Evolutionary conservation across 2,329 filamentous ascomycete species (phyloP), one percentile per base, ranked within the genome.

Genomic region (Colletotrichum paranaense): DNA sequence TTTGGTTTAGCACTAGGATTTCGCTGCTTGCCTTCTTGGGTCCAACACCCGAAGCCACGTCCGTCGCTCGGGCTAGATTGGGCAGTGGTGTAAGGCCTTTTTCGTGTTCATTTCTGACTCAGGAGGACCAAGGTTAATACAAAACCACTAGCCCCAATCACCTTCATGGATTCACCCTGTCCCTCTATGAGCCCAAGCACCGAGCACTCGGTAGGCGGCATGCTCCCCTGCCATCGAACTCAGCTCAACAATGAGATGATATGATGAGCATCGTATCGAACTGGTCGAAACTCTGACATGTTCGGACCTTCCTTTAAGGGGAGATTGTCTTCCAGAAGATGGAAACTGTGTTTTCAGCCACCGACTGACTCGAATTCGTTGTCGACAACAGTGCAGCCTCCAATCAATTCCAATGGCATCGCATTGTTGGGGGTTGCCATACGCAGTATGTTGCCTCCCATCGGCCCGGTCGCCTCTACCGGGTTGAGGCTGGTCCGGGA

Each of bases 61-160:
- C 16, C 22, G 46, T 62, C 38, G 71, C 71, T 70, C 56, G 70
- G 70, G 38, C 67, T 62, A 35, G 24, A 30, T 70, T 9, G 55
- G 59, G 46, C 67, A 38, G 19, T 46, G 32, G 22, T n/a, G 42
- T 35, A 11, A 65, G 22, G 6, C 38, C 35, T 14, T 12, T 59
- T 62, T 38, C 46, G 56, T 73, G 35, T 52, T 16, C 24, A 19
- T 62, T 56, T 62, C 71, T 71, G 71, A 70, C 46, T 73, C 71
- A 22, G 46, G 55, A 55, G 46, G 38, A 22, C 67, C 53, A 42
- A 57, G 32, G 24, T 55, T 22, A 53, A 73, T 49, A 52, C 67
- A 70, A 73, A 71, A 73, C 71, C 60, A 59, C 67, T 73, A 73
- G 60, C 22, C 24, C 28, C 26, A 66, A n/a, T 49, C 49, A 2